Base-by-base conservation (phyloP, 768 basidiomycete genomes). In the Mycena amicta region DNA sequence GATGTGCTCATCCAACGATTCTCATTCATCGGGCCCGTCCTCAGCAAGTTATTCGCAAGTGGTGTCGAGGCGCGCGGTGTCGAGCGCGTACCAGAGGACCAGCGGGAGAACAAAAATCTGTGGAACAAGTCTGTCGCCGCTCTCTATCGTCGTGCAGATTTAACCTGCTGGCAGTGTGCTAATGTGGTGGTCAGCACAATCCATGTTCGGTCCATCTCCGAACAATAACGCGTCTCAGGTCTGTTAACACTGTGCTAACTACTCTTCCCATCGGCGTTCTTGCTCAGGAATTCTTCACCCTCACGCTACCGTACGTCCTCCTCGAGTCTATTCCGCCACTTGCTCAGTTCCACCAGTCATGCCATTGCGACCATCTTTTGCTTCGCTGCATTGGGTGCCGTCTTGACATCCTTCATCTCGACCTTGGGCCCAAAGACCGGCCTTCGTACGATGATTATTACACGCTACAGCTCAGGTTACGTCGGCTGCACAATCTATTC, bases 11-110 rank as follows among this genome's bases (percentile, higher is more conserved):
- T 61, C 20, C 61, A 60, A 26, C 67, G 73, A 16, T 78, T 72
- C 51, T 68, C 71, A 29, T 55, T 47, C 28, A 55, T 72, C 30
- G 71, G 70, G 0, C 72, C 71, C 2, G 29, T 75, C 39, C 66
- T 79, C 23, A 64, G 68, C 43, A 75, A 66, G 63, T 68, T 82
- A 13, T 82, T 83, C 65, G 68, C 72, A 16, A 77, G 70, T 52
- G 82, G 81, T 47, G 79, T 84, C 20, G 83, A 84, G 66, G 81
- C 81, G 4, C 70, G 80, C 67, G 83, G 83, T 20, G 78, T 84
- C 5, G 83, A 83, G 60, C 78, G 83, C 13, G 78, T 84, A 0
- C 80, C 79, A 16, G 83, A 84, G 64, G 67, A 77, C 56, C 75
- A 82, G 67, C 64, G 80, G 58, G 75, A 77, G 52, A 68, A 60